These are phyloP conservation scores for Tephrocybe sp. DNA, from an alignment of 768 basidiomycete species.

Conservation along the genomic window DNA sequence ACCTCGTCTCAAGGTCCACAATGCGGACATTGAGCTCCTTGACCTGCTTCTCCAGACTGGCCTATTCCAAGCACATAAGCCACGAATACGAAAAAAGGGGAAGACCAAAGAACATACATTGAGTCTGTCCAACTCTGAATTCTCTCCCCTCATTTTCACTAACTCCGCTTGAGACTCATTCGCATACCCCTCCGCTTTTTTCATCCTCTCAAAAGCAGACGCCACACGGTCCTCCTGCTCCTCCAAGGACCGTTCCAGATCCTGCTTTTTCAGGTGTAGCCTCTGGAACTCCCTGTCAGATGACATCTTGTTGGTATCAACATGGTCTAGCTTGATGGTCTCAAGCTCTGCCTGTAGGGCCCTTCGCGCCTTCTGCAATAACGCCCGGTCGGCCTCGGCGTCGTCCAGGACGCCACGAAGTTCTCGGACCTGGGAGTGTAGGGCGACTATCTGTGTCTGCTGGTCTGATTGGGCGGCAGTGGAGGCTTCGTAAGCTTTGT, in stretches of 20 bases:
- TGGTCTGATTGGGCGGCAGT: conserved; percentile 75
- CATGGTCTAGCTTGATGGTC: conserved; percentile 73
- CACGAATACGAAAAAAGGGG: conserved; percentile 6
- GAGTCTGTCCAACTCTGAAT: conserved; percentile 73
- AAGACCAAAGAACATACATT: conserved; percentile 53
- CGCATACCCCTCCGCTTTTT: conserved; percentile 76
- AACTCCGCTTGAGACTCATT: conserved; percentile 77
- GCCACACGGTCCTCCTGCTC: conserved; percentile 75
- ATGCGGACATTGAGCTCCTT: conserved; percentile 84
- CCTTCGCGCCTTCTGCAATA: conserved; percentile 80
- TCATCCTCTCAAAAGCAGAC: conserved; percentile 75
- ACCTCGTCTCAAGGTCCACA: conserved; percentile 79
- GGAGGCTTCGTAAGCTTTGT: conserved; percentile 74
- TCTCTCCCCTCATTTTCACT: conserved; percentile 75
- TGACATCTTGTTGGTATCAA: conserved; percentile 67
- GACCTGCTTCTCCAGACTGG: conserved; percentile 79
- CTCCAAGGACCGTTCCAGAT: conserved; percentile 74
- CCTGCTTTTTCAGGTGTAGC: conserved; percentile 78
- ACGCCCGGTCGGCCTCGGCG: conserved; percentile 76
- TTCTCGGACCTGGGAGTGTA: conserved; percentile 86
- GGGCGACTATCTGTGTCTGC: conserved; percentile 78
- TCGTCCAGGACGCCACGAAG: conserved; percentile 81
- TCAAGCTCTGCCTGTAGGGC: conserved; percentile 80
- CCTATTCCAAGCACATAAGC: conserved; percentile 39
- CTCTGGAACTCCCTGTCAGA: conserved; percentile 76